Evolutionary conservation across 1,139 yeast species (phyloP).

Genomic region (Kluyveromyces sp.): DNA sequence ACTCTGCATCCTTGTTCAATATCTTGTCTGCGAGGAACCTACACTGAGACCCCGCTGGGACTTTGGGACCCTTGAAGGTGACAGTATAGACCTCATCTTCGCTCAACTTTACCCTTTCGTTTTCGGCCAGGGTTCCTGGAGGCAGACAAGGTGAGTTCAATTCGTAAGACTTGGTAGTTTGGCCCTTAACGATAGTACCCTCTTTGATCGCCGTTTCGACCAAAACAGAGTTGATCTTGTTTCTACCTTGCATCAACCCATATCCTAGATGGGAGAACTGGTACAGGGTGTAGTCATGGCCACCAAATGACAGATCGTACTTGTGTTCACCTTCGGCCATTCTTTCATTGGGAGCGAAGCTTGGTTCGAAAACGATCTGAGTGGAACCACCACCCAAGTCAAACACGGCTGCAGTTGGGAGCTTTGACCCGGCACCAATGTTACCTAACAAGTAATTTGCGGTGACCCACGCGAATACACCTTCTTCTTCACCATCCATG

Average conservation of each 20-base stretch:
- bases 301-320: slow-evolving; percentile 73
- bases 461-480: slow-evolving; percentile 99
- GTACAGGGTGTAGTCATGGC: slow-evolving; percentile 71
- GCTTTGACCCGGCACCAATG: slow-evolving; percentile 66
- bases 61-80: slow-evolving; percentile 66
- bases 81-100: slow-evolving; percentile 50
- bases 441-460: slow-evolving; percentile 88
- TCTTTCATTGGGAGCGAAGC: slow-evolving; percentile 46
- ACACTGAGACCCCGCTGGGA: slow-evolving; percentile 66
- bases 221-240: slow-evolving; percentile 62
- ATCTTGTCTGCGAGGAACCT: slow-evolving; percentile 75
- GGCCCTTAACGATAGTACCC: slow-evolving; percentile 36
- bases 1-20: slow-evolving; percentile 73
- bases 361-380: slow-evolving; percentile 95
- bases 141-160: slow-evolving; percentile 81
- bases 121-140: slow-evolving; percentile 52
- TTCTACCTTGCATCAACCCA: slow-evolving; percentile 91
- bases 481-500: slow-evolving; percentile 96
- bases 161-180: slow-evolving; percentile 39
- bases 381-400: slow-evolving; percentile 99
- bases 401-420: slow-evolving; percentile 90
- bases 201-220: slow-evolving; percentile 44
- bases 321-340: slow-evolving; percentile 87
- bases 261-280: slow-evolving; percentile 94
- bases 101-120: slow-evolving; percentile 51